Conservation (phyloP, 441 rosid species). For the Cnidoscolus chayamansa region DNA sequence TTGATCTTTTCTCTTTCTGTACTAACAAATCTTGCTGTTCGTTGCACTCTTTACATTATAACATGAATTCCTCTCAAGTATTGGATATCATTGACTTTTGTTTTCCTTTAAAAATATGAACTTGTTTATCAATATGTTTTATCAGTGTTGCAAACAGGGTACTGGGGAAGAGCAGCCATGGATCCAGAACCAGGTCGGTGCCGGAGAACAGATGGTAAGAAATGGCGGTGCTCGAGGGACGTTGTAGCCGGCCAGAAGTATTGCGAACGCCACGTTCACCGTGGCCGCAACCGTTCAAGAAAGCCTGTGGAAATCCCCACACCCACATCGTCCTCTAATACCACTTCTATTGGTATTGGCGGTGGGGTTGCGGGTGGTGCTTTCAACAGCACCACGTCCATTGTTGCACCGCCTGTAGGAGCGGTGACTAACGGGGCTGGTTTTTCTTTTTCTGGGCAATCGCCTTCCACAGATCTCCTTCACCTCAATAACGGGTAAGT, state of each 20-base stretch:
- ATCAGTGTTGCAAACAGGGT: constrained; percentile 58
- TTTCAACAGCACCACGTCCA: constrained; percentile 18
- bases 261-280: constrained; percentile 98
- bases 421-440: constrained; percentile 32
- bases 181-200: constrained; percentile 98
- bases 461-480: constrained; percentile 57
- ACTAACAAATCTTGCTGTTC: constrained; percentile 10
- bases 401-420: constrained; percentile 24
- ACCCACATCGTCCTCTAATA: constrained; percentile 22
- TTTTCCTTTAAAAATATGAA: no score
- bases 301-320: constrained; percentile 98
- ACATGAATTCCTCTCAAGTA: no score
- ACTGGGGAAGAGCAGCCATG: constrained; percentile 74
- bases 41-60: neutral
- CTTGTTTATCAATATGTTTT: neutral
- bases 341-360: neutral
- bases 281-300: constrained; percentile 99
- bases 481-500: constrained; percentile 61
- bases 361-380: constrained; percentile 24
- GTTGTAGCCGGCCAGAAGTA: constrained; percentile 85
- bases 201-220: constrained; percentile 95
- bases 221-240: constrained; percentile 97
- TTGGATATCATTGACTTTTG: no score
- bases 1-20: neutral
- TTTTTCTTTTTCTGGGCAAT: constrained; percentile 47